phyloP scores from a whole-genome alignment of 1,284 basidiomycete species.

The Inonotus obliquus region DNA sequence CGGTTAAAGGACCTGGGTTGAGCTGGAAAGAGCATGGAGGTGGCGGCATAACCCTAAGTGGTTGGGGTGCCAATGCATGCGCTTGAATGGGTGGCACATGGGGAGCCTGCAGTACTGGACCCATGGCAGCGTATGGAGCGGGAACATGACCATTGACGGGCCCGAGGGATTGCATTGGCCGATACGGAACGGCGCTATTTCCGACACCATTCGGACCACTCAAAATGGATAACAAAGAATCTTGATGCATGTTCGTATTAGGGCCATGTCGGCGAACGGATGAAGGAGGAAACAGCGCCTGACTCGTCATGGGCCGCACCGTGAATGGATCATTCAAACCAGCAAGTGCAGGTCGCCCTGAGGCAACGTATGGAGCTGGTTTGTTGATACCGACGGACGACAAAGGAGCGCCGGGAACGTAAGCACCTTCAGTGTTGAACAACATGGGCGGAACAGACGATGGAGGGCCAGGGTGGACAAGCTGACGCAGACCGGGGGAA shows the following conservation, averaged over 20 bases:
- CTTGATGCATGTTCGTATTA: conserved; percentile 47
- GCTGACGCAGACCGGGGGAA: conserved; percentile 29
- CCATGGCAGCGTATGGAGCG: not conserved
- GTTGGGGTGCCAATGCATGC: not conserved
- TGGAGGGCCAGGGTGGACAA: conserved; percentile 9
- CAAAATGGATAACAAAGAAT: conserved; percentile 41
- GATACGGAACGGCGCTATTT: conserved; percentile 16
- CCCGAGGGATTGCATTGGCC: not conserved
- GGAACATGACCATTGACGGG: not conserved
- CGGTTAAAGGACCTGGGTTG: conserved; percentile 8
- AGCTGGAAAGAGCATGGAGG: conserved; percentile 1
- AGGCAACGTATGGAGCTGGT: conserved; percentile 19
- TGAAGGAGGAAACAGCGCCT: conserved; percentile 42
- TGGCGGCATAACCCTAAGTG: conserved; percentile 12
- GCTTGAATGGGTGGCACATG: not conserved
- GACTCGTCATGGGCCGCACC: conserved; percentile 57
- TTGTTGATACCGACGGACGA: conserved; percentile 8
- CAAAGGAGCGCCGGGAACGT: conserved; percentile 18
- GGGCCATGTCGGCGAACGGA: conserved; percentile 29
- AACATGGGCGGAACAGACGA: conserved; percentile 22
- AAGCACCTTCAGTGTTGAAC: conserved; percentile 18
- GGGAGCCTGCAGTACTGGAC: not conserved
- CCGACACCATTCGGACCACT: conserved; percentile 23
- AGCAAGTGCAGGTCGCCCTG: conserved; percentile 4
- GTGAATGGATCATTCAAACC: conserved; percentile 41